Percentiles rank a stretch among this genome's conserved stretches.
These are phyloP conservation scores for Cladorrhinum sp. DNA, from an alignment of 2,329 filamentous ascomycete species.

Conservation along the genomic window DNA sequence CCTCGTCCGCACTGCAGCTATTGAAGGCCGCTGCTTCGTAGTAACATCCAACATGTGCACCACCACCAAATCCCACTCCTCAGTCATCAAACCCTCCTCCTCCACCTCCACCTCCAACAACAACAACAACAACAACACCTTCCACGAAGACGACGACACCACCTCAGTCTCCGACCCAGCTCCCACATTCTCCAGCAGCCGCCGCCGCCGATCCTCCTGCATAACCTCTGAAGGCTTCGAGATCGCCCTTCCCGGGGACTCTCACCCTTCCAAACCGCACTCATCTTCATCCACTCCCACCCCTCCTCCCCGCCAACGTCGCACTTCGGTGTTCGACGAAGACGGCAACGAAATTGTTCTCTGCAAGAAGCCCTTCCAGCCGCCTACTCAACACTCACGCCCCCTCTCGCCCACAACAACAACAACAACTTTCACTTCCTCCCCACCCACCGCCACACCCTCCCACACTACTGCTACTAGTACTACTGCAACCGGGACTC, in stretches of 20 bases:
- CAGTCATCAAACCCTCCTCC: constrained; percentile 7
- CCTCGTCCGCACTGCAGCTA: constrained; percentile 76
- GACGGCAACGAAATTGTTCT: constrained; percentile 48
- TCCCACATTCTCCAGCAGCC: not conserved
- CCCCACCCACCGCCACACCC: not conserved
- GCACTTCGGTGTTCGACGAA: constrained; percentile 45
- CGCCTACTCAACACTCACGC: not conserved
- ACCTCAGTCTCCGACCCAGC: constrained; percentile 39
- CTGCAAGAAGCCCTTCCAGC: constrained; percentile 14
- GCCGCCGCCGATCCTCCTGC: constrained; percentile 38
- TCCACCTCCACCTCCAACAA: not conserved
- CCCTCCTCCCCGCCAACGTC: constrained; percentile 21
- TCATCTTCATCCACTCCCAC: constrained; percentile 20
- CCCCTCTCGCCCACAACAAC: not conserved
- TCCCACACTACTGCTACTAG: not conserved
- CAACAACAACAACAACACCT: no score
- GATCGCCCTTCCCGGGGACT: constrained; percentile 41
- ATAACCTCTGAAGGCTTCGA: constrained; percentile 47
- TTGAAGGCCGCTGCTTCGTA: constrained; percentile 82
- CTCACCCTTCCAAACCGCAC: constrained; percentile 9
- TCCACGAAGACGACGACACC: constrained; percentile 7
- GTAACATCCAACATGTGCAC: constrained; percentile 80
- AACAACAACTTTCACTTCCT: not conserved
- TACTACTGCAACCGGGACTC: constrained; percentile 1
- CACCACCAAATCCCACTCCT: not conserved